Conservation (phyloP, 1,284 basidiomycete genomes). For the Ceratobasidium sp. region DNA sequence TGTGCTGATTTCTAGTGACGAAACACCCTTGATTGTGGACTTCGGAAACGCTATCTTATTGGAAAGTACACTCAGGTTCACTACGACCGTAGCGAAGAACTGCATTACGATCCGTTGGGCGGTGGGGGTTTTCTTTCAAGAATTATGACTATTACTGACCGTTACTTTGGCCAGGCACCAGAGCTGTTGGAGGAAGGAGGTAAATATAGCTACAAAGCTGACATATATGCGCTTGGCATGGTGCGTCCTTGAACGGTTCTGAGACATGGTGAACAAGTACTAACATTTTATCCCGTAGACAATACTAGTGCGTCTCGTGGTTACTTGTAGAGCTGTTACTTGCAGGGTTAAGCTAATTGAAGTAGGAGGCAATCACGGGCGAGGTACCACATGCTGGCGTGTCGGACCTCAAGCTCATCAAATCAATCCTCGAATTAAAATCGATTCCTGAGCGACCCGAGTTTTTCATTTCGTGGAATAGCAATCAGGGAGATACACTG, state of each 20-base stretch:
- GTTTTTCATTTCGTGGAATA: too few relatives aligned
- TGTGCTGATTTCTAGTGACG: constrained; percentile 17
- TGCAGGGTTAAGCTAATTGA: too few relatives aligned
- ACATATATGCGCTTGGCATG: constrained; percentile 23
- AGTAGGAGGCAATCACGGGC: too few relatives aligned
- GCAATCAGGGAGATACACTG: too few relatives aligned
- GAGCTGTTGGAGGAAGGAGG: not conserved
- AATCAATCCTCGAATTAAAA: too few relatives aligned
- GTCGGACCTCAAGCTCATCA: too few relatives aligned
- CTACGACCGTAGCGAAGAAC: not conserved
- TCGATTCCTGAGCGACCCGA: too few relatives aligned
- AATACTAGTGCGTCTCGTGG: constrained; percentile 2
- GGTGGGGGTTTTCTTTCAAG: constrained; percentile 9
- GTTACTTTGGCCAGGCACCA: constrained; percentile 12
- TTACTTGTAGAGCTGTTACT: too few relatives aligned
- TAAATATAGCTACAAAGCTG: not conserved
- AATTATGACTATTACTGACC: not conserved
- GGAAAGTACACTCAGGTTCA: constrained; percentile 2
- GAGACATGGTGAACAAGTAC: not conserved
- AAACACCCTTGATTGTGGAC: not conserved
- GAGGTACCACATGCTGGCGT: too few relatives aligned
- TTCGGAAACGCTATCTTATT: constrained; percentile 3
- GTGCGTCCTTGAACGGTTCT: not conserved
- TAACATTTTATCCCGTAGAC: too few relatives aligned
- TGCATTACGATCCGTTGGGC: not conserved